Conservation (phyloP, 345 rosid species). For the Theobroma cacao region DNA sequence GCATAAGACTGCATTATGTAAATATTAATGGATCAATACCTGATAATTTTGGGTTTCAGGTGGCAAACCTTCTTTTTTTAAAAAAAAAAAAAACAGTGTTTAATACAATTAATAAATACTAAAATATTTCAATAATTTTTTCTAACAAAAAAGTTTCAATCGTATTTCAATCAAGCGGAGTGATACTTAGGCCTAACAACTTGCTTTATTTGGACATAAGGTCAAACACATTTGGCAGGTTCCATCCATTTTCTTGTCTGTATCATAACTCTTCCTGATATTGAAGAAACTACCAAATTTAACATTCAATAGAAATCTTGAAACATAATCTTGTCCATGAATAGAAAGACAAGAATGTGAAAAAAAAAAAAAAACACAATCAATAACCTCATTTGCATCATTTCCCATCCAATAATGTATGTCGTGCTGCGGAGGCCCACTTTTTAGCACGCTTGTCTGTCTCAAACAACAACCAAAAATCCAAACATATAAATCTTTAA, state of each 20-base stretch:
- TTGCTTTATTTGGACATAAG: background rate
- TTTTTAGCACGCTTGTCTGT: conserved; percentile 61
- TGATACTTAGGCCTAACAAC: background rate
- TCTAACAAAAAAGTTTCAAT: background rate
- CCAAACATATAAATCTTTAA: background rate
- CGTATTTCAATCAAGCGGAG: background rate
- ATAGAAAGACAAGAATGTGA: background rate
- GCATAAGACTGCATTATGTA: background rate
- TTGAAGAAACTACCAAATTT: background rate
- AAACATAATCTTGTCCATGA: background rate
- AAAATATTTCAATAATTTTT: background rate
- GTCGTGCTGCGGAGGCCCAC: conserved; percentile 52
- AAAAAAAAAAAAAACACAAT: background rate
- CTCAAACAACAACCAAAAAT: conserved; percentile 7
- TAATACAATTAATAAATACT: background rate
- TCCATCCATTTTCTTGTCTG: background rate
- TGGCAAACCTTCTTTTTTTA: too few relatives aligned
- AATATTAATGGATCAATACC: background rate
- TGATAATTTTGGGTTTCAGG: background rate
- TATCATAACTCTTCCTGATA: background rate
- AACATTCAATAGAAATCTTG: background rate
- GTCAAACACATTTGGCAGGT: background rate
- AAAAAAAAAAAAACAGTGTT: too few relatives aligned
- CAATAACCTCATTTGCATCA: conserved; percentile 55
- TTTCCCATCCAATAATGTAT: conserved; percentile 88